phyloP scores from a whole-genome alignment of 1,284 basidiomycete genomes.

The Neonothopanus nambi region DNA sequence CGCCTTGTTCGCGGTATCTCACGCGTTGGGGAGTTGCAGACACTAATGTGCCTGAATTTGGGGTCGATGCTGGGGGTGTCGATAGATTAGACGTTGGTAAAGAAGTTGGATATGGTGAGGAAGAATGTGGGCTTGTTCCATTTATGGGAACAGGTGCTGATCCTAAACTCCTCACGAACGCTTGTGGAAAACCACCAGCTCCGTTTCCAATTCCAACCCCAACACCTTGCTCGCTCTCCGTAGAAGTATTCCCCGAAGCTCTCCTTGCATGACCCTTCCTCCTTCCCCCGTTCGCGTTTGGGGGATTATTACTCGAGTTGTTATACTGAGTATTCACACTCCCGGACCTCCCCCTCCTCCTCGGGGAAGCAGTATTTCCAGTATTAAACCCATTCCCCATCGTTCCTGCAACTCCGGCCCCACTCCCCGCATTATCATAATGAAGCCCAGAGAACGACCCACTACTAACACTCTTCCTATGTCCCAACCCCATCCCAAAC shows the following conservation, averaged over 20 bases:
- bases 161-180: slow-evolving; percentile 25
- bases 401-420: not conserved
- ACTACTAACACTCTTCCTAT: slow-evolving; percentile 16
- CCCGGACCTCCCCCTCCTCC: slow-evolving; percentile 13
- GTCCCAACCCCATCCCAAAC: slow-evolving; percentile 34
- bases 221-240: slow-evolving; percentile 30
- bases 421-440: not conserved
- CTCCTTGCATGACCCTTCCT: slow-evolving; percentile 30
- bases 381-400: slow-evolving; percentile 38
- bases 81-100: slow-evolving; percentile 8
- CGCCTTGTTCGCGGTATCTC: slow-evolving; percentile 79
- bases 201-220: slow-evolving; percentile 19
- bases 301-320: slow-evolving; percentile 1
- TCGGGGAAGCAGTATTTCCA: not conserved
- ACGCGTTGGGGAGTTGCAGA: slow-evolving; percentile 29
- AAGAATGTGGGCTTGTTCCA: slow-evolving; percentile 18
- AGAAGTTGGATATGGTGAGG: slow-evolving; percentile 8
- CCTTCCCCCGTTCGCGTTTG: slow-evolving; percentile 44
- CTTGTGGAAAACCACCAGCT: slow-evolving; percentile 21
- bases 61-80: slow-evolving; percentile 6
- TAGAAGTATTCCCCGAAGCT: slow-evolving; percentile 36
- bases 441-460: slow-evolving; percentile 7
- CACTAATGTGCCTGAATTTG: slow-evolving; percentile 3
- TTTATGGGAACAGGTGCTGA: not conserved
- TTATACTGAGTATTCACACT: slow-evolving; percentile 31